Evolutionary conservation across 179 eudicot species (phyloP).

Genomic region (Sideroxylon spinosum): DNA sequence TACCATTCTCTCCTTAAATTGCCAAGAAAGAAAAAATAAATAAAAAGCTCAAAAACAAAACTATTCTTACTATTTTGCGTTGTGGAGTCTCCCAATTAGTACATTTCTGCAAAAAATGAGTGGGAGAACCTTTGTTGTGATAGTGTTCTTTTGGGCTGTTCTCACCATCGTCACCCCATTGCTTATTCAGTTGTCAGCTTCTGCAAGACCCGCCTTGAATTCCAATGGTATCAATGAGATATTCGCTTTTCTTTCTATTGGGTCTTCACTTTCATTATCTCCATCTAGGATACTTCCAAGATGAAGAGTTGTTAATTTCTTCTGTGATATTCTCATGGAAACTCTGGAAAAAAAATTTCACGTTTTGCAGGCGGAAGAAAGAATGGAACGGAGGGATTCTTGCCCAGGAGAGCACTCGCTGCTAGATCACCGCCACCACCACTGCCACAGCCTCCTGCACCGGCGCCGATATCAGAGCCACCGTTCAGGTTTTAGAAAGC

Average conservation of each 20-base stretch:
- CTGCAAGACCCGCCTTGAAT: slow-evolving; percentile 26
- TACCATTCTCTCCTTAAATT: slow-evolving; percentile 2
- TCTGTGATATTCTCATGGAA: not conserved
- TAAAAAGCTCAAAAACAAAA: not conserved
- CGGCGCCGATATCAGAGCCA: slow-evolving; percentile 17
- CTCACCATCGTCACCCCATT: slow-evolving; percentile 62
- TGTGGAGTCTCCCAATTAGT: too few relatives aligned
- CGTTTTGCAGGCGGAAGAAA: slow-evolving; percentile 22
- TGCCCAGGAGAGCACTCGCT: slow-evolving; percentile 23
- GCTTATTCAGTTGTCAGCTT: slow-evolving; percentile 56
- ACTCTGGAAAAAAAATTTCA: too few relatives aligned
- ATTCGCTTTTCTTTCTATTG: too few relatives aligned
- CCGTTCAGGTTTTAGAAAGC: too few relatives aligned
- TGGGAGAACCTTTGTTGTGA: slow-evolving; percentile 46
- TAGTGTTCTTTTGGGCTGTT: slow-evolving; percentile 62
- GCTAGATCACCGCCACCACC: not conserved
- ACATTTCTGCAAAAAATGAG: slow-evolving; percentile 33
- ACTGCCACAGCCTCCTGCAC: not conserved
- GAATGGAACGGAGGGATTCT: not conserved
- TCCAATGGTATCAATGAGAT: slow-evolving; percentile 20
- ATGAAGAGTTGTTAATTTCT: not conserved
- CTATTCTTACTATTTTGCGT: too few relatives aligned
- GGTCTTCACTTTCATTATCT: too few relatives aligned
- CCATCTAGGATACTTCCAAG: not conserved
- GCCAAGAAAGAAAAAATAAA: slow-evolving; percentile 3